Percentiles rank a stretch among this genome's conserved stretches.
These are phyloP conservation scores for Kwoniella newhampshirensis DNA, from an alignment of 768 basidiomycete species.

Conservation along the genomic window DNA sequence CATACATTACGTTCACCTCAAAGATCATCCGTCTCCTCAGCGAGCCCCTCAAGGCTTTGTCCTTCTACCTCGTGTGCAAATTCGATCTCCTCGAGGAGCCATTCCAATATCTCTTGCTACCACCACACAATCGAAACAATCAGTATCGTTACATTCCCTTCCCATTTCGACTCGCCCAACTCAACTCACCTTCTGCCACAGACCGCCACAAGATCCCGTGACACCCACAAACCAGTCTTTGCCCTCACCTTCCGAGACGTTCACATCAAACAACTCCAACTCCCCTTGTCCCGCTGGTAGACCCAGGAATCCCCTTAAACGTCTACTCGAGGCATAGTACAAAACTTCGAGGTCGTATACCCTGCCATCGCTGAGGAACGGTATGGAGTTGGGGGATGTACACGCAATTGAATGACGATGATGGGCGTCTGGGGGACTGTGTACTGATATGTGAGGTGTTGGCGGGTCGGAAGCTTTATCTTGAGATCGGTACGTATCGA, in stretches of 20 bases:
- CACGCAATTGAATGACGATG: constrained; percentile 45
- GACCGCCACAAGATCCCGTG: constrained; percentile 44
- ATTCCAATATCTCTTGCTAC: constrained; percentile 34
- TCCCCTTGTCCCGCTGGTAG: constrained; percentile 5
- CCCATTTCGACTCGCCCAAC: background rate
- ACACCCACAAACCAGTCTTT: constrained; percentile 39
- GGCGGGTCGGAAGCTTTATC: constrained; percentile 50
- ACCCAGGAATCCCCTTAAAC: constrained; percentile 22
- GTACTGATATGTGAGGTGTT: constrained; percentile 52
- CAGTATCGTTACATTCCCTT: background rate
- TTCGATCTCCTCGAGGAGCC: constrained; percentile 21
- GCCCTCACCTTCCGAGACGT: constrained; percentile 14
- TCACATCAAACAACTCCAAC: constrained; percentile 22
- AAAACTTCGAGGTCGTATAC: constrained; percentile 32
- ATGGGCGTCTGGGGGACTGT: constrained; percentile 50
- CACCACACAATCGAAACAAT: background rate
- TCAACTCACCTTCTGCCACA: constrained; percentile 41
- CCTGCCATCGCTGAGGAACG: constrained; percentile 41
- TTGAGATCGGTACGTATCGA: constrained; percentile 51
- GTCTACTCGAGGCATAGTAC: constrained; percentile 10
- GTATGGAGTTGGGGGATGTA: constrained; percentile 34
- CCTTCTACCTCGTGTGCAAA: background rate
- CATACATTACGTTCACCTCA: too few species aligned
- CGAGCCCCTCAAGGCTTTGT: background rate
- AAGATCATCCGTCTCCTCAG: constrained; percentile 3